Evolutionary conservation across 2,329 filamentous ascomycete species (phyloP).

Genomic region (Pseudogymnoascus sp.): DNA sequence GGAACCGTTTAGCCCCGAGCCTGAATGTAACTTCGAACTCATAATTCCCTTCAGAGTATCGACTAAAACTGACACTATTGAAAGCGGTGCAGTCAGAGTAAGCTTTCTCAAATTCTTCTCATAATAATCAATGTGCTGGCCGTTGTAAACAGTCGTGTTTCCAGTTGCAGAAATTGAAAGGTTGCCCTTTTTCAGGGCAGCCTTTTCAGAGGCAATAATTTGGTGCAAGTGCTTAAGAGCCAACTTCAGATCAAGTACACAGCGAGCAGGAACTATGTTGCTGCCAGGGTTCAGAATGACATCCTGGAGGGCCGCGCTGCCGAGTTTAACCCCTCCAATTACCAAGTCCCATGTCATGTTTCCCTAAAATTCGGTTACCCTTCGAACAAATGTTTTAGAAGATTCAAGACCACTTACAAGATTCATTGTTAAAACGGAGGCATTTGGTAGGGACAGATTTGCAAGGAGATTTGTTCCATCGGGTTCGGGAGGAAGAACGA

Average conservation of each 20-base stretch:
- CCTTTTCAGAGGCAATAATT: neutral
- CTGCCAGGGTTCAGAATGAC: neutral
- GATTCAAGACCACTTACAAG: neutral
- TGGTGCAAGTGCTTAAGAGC: neutral
- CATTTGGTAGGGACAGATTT: neutral
- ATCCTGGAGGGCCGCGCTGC: neutral
- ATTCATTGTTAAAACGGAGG: neutral
- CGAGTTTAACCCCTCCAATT: neutral
- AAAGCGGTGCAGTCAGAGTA: neutral
- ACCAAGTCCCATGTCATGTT: neutral
- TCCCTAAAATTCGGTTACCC: neutral
- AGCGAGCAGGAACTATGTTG: neutral
- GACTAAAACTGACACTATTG: neutral
- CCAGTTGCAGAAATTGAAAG: conserved; percentile 6
- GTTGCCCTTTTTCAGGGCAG: neutral
- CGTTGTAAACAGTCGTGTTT: conserved; percentile 4
- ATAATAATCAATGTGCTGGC: conserved; percentile 2
- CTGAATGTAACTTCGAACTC: neutral
- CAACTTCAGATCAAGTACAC: neutral
- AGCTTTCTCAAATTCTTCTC: neutral
- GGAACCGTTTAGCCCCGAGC: neutral
- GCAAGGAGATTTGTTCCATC: neutral
- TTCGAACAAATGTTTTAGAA: neutral
- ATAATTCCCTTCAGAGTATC: neutral
- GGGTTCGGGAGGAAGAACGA: neutral